Base-by-base conservation (phyloP, 768 basidiomycete genomes). In the Rhizopogon rudus region DNA sequence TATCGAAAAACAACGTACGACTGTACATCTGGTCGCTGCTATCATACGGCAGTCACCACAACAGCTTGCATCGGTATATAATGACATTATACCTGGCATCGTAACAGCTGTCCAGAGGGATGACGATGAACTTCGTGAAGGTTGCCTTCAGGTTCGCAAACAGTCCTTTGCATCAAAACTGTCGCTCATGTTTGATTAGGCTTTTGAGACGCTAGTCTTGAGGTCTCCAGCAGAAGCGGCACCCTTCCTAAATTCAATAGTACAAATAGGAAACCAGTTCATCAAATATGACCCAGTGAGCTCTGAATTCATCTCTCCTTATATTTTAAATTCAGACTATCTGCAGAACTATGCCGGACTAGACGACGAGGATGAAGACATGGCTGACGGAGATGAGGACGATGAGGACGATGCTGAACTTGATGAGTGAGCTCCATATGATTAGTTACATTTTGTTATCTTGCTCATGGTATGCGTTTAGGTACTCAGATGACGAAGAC, bases 401-500 rank as follows among this genome's bases (percentile, higher is more conserved):
- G 87, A 90, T 0, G 92, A 91, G 1, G 91, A 91, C 4, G 91
- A 87, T 25, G 85, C 81, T 16, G 90, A 88, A 20, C 80, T 88
- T 20, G 87, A 88, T 60, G 87, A 90, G 87, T 89, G 63, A 64
- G 87, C 73, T 12, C 16, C 33, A 40, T 60, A 25, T 2, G 16
- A 17, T 56, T 9, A 6, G 2, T 37, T 8, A 0, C 39, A 4
- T 10, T 20, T 28, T 7, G 17, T 49, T 12, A 53, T 39, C 39
- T 33, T 3, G 8, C 25, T 59, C 51, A 13, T 48, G 43, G 58
- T 44, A 12, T 31, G 25, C 39, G 51, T 9, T 28, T 60, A 95
- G 92, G 59, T 98, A 97, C 69, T 93, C 93, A 6, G 97, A 99
- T 62, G 97, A 99, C 55, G 97, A 98, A 69, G 97, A 99, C 65